phyloP scores from a whole-genome alignment of 192 early-diverging fungal species.

The Backusella liffmaniae region DNA sequence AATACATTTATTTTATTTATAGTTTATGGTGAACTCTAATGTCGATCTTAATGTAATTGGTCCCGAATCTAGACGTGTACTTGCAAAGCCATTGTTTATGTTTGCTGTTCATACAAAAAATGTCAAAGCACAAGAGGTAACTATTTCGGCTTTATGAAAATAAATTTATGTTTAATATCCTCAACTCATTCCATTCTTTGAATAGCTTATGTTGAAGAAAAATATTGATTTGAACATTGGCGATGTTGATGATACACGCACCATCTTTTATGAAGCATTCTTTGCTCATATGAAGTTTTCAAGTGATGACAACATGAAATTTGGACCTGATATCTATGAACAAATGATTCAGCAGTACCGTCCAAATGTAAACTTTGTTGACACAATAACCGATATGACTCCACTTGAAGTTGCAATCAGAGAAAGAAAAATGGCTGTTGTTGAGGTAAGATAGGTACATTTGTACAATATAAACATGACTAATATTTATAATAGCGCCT shows the following conservation, averaged over 20 bases:
- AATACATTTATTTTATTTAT: not conserved
- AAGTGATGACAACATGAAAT: not conserved
- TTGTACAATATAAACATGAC: not conserved
- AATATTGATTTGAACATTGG: constrained; percentile 16
- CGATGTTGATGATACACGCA: not conserved
- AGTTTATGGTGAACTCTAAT: constrained; percentile 10
- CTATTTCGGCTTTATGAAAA: not conserved
- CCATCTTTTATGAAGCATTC: constrained; percentile 23
- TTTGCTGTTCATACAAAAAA: not conserved
- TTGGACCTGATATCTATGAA: constrained; percentile 1
- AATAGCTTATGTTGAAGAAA: constrained; percentile 24
- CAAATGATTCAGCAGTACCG: constrained; percentile 5
- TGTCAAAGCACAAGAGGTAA: not conserved
- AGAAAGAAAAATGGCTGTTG: constrained; percentile 17
- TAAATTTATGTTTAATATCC: not conserved
- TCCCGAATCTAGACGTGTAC: not conserved
- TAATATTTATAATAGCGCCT: constrained; percentile 21
- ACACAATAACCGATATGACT: constrained; percentile 35
- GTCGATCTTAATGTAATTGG: constrained; percentile 17
- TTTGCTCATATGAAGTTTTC: constrained; percentile 14
- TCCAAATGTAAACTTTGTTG: constrained; percentile 38
- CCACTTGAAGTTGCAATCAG: constrained; percentile 46
- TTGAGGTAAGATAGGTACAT: constrained; percentile 29
- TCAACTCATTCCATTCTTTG: not conserved
- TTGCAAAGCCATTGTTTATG: constrained; percentile 11